Base-by-base conservation (phyloP, 75 land plant genomes). In the Sequoiadendron giganteum region DNA sequence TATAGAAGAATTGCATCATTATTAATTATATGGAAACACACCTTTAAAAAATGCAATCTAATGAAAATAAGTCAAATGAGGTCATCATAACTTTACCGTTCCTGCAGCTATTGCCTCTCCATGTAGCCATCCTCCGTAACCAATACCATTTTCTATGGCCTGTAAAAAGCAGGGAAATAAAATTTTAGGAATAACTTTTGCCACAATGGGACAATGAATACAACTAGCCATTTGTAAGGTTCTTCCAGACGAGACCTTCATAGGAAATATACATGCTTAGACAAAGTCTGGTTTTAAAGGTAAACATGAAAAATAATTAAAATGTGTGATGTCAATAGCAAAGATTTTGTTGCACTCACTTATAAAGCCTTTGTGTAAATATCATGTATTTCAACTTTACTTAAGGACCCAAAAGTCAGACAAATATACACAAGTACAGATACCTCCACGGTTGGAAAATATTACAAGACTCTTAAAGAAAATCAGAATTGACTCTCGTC, bases 71-170 rank as follows among this genome's bases (percentile, higher is more conserved):
- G 28, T 11, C 19, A 49, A 49, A 86, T 58, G 47, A 78, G 28
- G 48, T 13, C 48, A 42, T 40, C 18, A 10, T 43, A 42, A 55
- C 10, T 28, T 36, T 91, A 96, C 98, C 93, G 86, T 98, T 85
- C 99, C 99, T 87, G 97, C 99, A 77, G 99, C 97, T 83, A 98
- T 95, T 56, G 99, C 99, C 87, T 98, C 99, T 80, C 99, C 99
- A 91, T 98, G 99, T 56, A 98, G 92, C 99, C 99, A 98, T 78
- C 92, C 88, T 34, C 99, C 99, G 92, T 98, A 98, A 25, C 99
- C 99, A 83, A 95, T 83, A 39, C 97, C 95, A 76, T 96, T 92
- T 88, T 98, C 99, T 30, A 98, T 98, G 19, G 99, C 99, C 97
- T 97, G 93, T 28, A 90, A 45, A 90, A 40, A 47, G 86, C 4